Conservation (phyloP, 1,284 basidiomycete genomes). For the Chalciporus piperatoides region DNA sequence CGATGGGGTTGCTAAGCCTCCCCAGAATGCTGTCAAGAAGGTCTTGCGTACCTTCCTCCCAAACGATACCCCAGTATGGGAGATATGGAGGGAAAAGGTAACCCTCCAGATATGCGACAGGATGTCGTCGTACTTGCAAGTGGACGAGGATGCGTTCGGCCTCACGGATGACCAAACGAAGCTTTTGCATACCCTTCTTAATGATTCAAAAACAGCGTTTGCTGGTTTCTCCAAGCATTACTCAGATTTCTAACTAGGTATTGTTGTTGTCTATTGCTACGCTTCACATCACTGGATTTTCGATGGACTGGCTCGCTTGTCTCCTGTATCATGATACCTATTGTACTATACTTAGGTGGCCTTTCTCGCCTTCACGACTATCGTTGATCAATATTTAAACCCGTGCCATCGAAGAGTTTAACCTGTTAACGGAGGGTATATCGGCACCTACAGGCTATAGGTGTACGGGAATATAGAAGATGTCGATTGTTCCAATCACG, state of each 20-base stretch:
- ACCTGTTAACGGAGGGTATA: too few relatives aligned
- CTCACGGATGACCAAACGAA: slow-evolving; percentile 1
- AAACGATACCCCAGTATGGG: slow-evolving; percentile 26
- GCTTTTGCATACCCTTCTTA: slow-evolving; percentile 10
- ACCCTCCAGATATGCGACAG: slow-evolving; percentile 9
- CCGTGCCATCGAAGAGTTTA: too few relatives aligned
- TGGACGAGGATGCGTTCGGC: background rate
- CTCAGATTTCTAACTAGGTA: background rate
- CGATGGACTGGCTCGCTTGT: too few relatives aligned
- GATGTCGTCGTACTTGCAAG: slow-evolving; percentile 1
- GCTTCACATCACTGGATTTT: background rate
- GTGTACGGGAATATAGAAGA: too few relatives aligned
- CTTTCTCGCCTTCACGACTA: too few relatives aligned
- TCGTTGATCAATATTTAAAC: too few relatives aligned
- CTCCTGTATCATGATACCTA: too few relatives aligned
- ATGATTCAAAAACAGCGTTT: slow-evolving; percentile 12
- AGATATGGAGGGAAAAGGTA: slow-evolving; percentile 21
- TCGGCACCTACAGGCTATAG: too few relatives aligned
- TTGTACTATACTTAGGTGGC: too few relatives aligned
- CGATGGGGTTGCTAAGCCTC: slow-evolving; percentile 1
- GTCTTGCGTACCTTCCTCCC: background rate
- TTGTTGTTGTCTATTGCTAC: background rate
- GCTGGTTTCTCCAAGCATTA: background rate
- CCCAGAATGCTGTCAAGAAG: slow-evolving; percentile 6
- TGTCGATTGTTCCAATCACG: too few relatives aligned